Base-by-base conservation (phyloP, 306 rosid species). In the Hippophae gyantsensis region DNA sequence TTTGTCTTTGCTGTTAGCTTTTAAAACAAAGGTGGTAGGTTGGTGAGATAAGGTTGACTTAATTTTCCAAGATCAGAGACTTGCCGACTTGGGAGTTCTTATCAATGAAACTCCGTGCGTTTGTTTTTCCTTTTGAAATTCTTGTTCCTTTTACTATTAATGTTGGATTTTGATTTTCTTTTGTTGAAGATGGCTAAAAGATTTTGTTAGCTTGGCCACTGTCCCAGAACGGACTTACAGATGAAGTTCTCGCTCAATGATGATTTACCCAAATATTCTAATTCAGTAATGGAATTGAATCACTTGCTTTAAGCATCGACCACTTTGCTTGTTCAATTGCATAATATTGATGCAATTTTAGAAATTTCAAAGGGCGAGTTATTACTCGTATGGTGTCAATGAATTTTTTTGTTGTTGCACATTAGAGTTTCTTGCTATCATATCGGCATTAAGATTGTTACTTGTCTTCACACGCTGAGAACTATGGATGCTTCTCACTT, bases 1-100 rank as follows among this genome's bases (percentile, higher is more conserved):
- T 64, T 66, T 73, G 68, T 63, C 60, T 66, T 53, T 48, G 25
- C 46, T 69, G 32, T 65, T 65, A 23, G 57, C 62, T 50, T 27
- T 65, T 81, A 63, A 69, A 59, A 56, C 75, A 80, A 89, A 77
- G 97, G 82, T 89, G 95, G 94, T 89, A 75, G 95, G 83, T 86
- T 84, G 77, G 67, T 69, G 70, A 76, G 77, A 65, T 69, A 68
- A 76, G 69, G 94, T 90, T 90, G 94, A 80, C 97, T 90, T 81
- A 63, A 42, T 61, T 64, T 73, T 67, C 53, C 12, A 43, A 62
- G 78, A 61, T 27, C 65, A 72, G 62, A 81, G 50, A 46, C 13
- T 3, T 10, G 50, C 10, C 53, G 65, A 69, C 74, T 66, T 58
- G 59, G 66, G 52, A 63, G 54, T 38, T 70, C 57, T 48, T 64